These are phyloP conservation scores for Marsdenia floribunda DNA, from an alignment of 257 asterid genomes.

Conservation along the genomic window DNA sequence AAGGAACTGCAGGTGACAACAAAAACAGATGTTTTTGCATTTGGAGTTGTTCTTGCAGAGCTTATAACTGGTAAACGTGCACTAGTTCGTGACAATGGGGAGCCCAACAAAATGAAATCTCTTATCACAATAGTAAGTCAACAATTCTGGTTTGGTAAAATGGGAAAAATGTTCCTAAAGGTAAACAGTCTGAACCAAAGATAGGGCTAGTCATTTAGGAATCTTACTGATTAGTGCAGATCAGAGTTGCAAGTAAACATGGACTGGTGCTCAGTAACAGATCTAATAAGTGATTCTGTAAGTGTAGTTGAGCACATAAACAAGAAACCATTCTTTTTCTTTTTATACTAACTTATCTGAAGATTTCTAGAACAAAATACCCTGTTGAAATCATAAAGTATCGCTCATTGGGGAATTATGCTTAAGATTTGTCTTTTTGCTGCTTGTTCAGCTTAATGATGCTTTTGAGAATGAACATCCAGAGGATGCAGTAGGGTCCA, in stretches of 20 bases:
- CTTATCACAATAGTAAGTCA: slow-evolving; percentile 68
- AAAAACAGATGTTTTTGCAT: slow-evolving; percentile 83
- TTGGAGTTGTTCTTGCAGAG: slow-evolving; percentile 84
- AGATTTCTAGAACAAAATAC: neutral
- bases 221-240: neutral
- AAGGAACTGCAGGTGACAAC: slow-evolving; percentile 80
- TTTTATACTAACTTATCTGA: neutral
- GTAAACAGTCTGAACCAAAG: neutral
- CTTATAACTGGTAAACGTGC: slow-evolving; percentile 83
- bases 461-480: slow-evolving; percentile 53
- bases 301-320: neutral
- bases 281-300: neutral
- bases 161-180: neutral
- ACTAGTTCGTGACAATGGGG: slow-evolving; percentile 53
- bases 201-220: neutral
- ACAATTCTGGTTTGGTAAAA: neutral
- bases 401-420: neutral
- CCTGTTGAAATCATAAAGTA: neutral
- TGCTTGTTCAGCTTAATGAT: slow-evolving; percentile 41
- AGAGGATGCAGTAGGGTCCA: slow-evolving; percentile 39
- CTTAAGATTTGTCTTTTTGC: neutral
- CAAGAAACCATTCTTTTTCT: neutral
- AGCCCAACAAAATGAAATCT: slow-evolving; percentile 65
- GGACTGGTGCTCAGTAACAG: neutral
- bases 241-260: neutral